phyloP scores from a whole-genome alignment of 495 filamentous ascomycete species.

The Chaetomium tenue region DNA sequence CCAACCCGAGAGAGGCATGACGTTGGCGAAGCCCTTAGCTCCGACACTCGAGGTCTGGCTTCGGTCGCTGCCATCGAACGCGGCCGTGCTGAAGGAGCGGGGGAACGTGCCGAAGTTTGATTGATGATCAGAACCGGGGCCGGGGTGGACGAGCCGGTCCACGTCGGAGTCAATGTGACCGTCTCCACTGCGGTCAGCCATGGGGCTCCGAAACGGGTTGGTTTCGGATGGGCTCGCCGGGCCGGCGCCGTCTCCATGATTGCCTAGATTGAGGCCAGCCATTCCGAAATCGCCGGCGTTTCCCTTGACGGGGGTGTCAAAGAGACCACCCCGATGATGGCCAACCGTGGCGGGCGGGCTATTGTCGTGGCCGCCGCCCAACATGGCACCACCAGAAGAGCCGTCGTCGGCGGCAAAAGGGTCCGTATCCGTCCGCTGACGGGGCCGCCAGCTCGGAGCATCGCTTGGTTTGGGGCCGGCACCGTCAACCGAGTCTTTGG shows the following conservation, averaged over 20 bases:
- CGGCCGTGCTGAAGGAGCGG: constrained; percentile 47
- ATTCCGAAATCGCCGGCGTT: constrained; percentile 71
- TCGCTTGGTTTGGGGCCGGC: constrained; percentile 42
- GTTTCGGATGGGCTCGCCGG: constrained; percentile 86
- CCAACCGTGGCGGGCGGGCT: constrained; percentile 53
- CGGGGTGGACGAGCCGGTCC: constrained; percentile 41
- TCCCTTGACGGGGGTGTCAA: constrained; percentile 60
- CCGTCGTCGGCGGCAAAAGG: constrained; percentile 68
- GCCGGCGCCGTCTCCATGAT: constrained; percentile 51
- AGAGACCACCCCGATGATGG: constrained; percentile 42
- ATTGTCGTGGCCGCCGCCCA: constrained; percentile 75
- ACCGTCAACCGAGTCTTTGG: constrained; percentile 72
- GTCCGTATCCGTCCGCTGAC: constrained; percentile 74
- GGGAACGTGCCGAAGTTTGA: constrained; percentile 48
- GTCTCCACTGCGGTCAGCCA: constrained; percentile 59
- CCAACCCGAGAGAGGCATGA: constrained; percentile 70
- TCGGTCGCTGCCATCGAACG: constrained; percentile 73
- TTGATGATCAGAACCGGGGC: constrained; percentile 41
- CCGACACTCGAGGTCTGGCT: constrained; percentile 87
- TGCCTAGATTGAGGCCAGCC: constrained; percentile 67
- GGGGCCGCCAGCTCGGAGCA: constrained; percentile 46
- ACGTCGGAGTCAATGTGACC: constrained; percentile 66
- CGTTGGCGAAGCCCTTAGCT: constrained; percentile 65
- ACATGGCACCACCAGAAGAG: constrained; percentile 71
- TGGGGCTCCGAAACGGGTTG: constrained; percentile 94